phyloP scores from a whole-genome alignment of 352 stramenopile species.

The Pythium plurisporium region DNA sequence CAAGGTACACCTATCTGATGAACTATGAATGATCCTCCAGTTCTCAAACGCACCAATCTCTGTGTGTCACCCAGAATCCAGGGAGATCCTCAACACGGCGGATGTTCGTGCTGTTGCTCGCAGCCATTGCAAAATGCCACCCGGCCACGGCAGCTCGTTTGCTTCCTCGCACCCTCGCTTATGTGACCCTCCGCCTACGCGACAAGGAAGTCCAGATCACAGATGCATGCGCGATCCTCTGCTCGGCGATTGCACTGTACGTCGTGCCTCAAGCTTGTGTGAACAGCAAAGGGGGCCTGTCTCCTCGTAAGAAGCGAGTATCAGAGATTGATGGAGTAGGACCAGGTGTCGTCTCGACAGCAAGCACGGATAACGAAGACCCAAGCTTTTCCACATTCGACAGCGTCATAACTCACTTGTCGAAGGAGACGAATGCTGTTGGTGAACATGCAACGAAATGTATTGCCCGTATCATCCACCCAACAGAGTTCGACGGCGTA shows the following conservation, averaged over 20 bases:
- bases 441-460: constrained; percentile 47
- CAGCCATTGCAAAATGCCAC: constrained; percentile 49
- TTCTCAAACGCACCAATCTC: no score
- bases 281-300: constrained; percentile 12
- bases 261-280: constrained; percentile 26
- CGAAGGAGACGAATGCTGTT: constrained; percentile 37
- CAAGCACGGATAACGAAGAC: background rate
- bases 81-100: constrained; percentile 43
- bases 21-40: no score
- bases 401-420: constrained; percentile 30
- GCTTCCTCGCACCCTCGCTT: constrained; percentile 40
- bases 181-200: constrained; percentile 42
- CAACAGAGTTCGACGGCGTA: constrained; percentile 51
- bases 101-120: constrained; percentile 57
- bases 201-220: constrained; percentile 55
- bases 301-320: constrained; percentile 10
- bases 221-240: constrained; percentile 49
- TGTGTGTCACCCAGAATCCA: constrained; percentile 29
- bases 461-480: constrained; percentile 38
- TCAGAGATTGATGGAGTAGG: no score
- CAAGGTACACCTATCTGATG: constrained; percentile 32
- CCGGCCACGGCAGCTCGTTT: constrained; percentile 27
- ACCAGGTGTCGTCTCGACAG: no score
- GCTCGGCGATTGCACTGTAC: constrained; percentile 43
- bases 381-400: constrained; percentile 24